These are phyloP conservation scores for Thielaviopsis ethacetica DNA, from an alignment of 2,329 filamentous ascomycete species.

Conservation along the genomic window DNA sequence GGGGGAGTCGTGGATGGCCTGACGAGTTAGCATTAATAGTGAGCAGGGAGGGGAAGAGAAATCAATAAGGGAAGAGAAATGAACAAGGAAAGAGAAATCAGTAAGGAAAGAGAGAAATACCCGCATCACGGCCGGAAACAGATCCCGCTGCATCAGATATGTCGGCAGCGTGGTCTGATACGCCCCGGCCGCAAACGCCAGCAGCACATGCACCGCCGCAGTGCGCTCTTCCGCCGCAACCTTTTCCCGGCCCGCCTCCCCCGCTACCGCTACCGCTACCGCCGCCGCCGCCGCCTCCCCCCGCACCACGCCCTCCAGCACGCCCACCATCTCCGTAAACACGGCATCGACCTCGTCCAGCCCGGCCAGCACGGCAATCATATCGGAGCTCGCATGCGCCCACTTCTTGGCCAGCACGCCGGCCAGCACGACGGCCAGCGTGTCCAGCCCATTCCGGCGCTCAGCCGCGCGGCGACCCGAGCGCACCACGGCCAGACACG, in stretches of 20 bases:
- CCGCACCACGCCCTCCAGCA: constrained; percentile 68
- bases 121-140: constrained; percentile 92
- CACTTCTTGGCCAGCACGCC: constrained; percentile 77
- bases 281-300: constrained; percentile 37
- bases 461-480: constrained; percentile 21
- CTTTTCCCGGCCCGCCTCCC: constrained; percentile 58
- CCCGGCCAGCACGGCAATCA: constrained; percentile 74
- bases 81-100: not conserved
- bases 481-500: constrained; percentile 55
- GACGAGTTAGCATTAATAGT: too few relatives aligned
- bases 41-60: too few relatives aligned
- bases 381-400: constrained; percentile 86
- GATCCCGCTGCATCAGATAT: constrained; percentile 85
- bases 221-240: constrained; percentile 32
- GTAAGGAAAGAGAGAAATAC: too few relatives aligned
- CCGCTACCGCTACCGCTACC: not conserved
- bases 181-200: constrained; percentile 79
- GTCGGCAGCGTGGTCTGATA: constrained; percentile 90
- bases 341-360: constrained; percentile 75
- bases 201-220: constrained; percentile 64
- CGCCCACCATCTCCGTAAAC: constrained; percentile 75
- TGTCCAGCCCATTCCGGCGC: constrained; percentile 26
- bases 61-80: not conserved
- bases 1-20: constrained; percentile 76
- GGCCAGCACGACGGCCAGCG: constrained; percentile 73